Percentiles rank a stretch among this genome's conserved stretches.
These are phyloP conservation scores for Metarhizium album DNA, from an alignment of 2,329 filamentous ascomycete genomes.

Conservation along the genomic window DNA sequence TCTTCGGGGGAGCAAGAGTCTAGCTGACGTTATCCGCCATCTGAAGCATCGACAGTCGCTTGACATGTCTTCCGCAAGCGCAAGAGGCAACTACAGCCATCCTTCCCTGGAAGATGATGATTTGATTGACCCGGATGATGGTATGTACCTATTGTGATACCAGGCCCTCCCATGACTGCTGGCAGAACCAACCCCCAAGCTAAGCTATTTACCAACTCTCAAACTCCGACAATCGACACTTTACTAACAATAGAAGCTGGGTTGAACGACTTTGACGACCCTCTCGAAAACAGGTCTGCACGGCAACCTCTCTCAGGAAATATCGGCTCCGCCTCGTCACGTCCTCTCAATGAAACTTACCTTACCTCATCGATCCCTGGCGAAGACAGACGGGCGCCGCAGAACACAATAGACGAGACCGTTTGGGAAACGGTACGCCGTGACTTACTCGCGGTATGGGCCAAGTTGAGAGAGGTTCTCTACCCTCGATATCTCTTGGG, in stretches of 20 bases:
- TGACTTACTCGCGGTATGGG: constrained; percentile 87
- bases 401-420: constrained; percentile 91
- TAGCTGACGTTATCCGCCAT: neutral
- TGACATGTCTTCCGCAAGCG: constrained; percentile 35
- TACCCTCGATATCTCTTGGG: constrained; percentile 89
- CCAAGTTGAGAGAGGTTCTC: constrained; percentile 94
- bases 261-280: constrained; percentile 88
- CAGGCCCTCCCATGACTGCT: too few relatives aligned
- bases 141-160: constrained; percentile 31
- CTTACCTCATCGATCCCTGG: constrained; percentile 83
- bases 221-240: neutral
- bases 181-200: too few relatives aligned
- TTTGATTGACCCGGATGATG: constrained; percentile 70
- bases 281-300: constrained; percentile 57
- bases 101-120: constrained; percentile 56
- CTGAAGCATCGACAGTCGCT: neutral
- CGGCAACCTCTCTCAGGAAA: constrained; percentile 75
- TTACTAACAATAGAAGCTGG: constrained; percentile 44
- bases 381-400: constrained; percentile 80
- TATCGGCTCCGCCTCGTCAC: constrained; percentile 53
- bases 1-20: neutral
- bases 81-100: constrained; percentile 48
- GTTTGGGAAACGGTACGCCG: constrained; percentile 96
- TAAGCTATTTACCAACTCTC: neutral
- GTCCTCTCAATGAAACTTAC: constrained; percentile 61